phyloP scores from a whole-genome alignment of 176 grass and related monocot species.

The Oryza meridionalis region DNA sequence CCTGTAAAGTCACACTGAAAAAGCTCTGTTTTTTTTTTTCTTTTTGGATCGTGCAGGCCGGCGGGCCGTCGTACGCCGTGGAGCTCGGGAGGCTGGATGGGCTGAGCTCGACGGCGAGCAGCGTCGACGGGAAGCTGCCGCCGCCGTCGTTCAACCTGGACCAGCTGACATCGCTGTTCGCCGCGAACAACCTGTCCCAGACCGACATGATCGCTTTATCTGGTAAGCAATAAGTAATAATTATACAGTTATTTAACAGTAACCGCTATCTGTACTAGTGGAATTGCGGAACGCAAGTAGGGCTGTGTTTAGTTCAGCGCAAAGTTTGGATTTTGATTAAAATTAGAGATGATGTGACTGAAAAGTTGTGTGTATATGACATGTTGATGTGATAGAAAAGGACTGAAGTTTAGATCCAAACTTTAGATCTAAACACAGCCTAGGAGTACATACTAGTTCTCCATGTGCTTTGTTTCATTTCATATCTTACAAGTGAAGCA shows the following conservation, averaged over 20 bases:
- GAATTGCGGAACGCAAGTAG: background rate
- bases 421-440: no score
- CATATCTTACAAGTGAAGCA: conserved; percentile 26
- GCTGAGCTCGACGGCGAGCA: conserved; percentile 69
- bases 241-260: conserved; percentile 5
- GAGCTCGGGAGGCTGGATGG: conserved; percentile 87
- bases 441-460: no score
- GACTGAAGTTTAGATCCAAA: no score
- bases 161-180: conserved; percentile 75
- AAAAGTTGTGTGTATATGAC: no score
- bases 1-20: background rate
- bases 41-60: conserved; percentile 46
- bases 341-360: no score
- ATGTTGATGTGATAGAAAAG: no score
- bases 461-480: conserved; percentile 22
- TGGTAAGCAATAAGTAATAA: conserved; percentile 56
- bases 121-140: conserved; percentile 73
- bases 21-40: no score
- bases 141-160: conserved; percentile 66
- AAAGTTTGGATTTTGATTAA: no score
- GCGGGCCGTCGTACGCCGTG: conserved; percentile 73
- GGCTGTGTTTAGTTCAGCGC: no score
- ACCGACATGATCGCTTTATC: conserved; percentile 87
- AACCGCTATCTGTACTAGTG: background rate
- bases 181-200: conserved; percentile 79